Conservation (phyloP, 805 yeast species). For the Yarrowia keelungensis region DNA sequence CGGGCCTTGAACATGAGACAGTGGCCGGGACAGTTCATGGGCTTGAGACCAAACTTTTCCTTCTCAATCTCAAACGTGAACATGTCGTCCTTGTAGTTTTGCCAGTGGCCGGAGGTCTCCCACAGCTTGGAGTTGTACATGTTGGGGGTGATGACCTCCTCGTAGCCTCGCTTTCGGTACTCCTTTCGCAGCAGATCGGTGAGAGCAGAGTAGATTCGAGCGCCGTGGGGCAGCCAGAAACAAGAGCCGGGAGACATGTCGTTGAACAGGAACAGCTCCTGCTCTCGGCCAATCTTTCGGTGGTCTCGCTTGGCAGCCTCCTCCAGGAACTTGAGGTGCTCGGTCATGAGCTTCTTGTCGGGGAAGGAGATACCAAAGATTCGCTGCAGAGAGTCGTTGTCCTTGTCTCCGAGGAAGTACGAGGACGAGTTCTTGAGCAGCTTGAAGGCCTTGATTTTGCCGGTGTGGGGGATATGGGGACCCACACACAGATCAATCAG, state of each 20-base stretch:
- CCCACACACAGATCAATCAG: constrained; percentile 96
- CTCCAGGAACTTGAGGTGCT: constrained; percentile 89
- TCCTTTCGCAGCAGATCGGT: constrained; percentile 80
- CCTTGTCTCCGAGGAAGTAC: constrained; percentile 91
- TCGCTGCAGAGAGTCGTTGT: constrained; percentile 95
- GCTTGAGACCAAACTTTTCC: constrained; percentile 92
- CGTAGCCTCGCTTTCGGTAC: constrained; percentile 93
- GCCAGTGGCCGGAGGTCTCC: constrained; percentile 99
- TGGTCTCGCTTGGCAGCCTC: constrained; percentile 95
- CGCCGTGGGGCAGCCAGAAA: constrained; percentile 99
- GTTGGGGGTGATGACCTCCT: constrained; percentile 98
- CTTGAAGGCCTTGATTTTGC: constrained; percentile 92
- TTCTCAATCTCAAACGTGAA: constrained; percentile 96
- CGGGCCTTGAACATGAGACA: constrained; percentile 90
- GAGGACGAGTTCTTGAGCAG: constrained; percentile 94
- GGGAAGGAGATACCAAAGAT: constrained; percentile 98
- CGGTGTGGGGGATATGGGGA: constrained; percentile 98
- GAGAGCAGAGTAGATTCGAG: constrained; percentile 92
- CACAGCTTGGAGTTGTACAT: constrained; percentile 97
- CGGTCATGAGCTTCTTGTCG: constrained; percentile 94
- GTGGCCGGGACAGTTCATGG: constrained; percentile 80
- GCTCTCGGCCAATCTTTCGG: constrained; percentile 94
- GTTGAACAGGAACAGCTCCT: constrained; percentile 92
- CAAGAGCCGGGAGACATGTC: constrained; percentile 98
- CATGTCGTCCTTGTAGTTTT: constrained; percentile 96